Evolutionary conservation across 148 eudicot genomes (phyloP).

Genomic region (Linanthus parryae): DNA sequence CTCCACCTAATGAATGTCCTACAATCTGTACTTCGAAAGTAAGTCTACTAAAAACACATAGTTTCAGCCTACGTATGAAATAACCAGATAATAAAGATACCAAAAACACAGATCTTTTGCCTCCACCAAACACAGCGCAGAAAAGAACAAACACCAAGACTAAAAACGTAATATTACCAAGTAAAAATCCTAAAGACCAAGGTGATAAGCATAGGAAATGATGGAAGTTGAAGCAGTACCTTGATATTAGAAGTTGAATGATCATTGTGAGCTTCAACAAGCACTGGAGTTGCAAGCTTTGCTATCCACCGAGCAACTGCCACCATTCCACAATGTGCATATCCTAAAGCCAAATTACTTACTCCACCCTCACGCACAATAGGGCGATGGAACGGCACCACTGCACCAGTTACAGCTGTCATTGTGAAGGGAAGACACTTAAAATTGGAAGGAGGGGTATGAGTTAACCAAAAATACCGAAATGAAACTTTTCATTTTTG

Average conservation of each 20-base stretch:
- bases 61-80: too few relatives aligned
- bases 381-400: constrained; percentile 93
- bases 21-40: constrained; percentile 42
- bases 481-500: too few relatives aligned
- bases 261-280: constrained; percentile 50
- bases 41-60: too few relatives aligned
- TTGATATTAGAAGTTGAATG: constrained; percentile 71
- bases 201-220: too few relatives aligned
- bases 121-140: too few relatives aligned
- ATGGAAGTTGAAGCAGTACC: too few relatives aligned
- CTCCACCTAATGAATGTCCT: constrained; percentile 78
- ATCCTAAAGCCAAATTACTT: constrained; percentile 77
- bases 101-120: neutral
- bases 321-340: constrained; percentile 99
- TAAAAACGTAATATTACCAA: too few relatives aligned
- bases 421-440: too few relatives aligned
- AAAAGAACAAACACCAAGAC: too few relatives aligned
- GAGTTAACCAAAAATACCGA: too few relatives aligned
- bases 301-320: constrained; percentile 99
- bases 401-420: constrained; percentile 97
- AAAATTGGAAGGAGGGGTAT: too few relatives aligned
- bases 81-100: neutral
- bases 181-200: too few relatives aligned
- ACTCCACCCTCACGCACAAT: constrained; percentile 94
- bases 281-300: constrained; percentile 77